Conservation (phyloP, 139 green algal species). For the Deuterostichococcus epilithicus region DNA sequence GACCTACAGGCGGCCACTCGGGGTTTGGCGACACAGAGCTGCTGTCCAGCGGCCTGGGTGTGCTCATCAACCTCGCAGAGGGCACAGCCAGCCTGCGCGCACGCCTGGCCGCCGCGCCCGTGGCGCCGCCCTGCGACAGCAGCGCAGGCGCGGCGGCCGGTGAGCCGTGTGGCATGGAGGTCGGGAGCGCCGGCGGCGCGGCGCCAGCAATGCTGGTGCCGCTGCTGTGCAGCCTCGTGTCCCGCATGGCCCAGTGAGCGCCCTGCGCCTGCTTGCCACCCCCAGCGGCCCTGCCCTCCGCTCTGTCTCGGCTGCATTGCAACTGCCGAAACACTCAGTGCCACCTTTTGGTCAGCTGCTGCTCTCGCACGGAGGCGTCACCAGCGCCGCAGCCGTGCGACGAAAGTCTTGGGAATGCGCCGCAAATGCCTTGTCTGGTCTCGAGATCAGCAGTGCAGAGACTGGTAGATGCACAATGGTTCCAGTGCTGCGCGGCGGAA, state of each 20-base stretch:
- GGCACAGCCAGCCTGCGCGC: background rate
- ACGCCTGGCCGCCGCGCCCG: constrained; percentile 3
- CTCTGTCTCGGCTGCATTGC: too few species aligned
- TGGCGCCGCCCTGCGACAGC: background rate
- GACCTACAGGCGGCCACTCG: background rate
- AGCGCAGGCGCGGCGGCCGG: constrained; percentile 1
- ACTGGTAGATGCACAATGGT: too few species aligned
- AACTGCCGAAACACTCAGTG: too few species aligned
- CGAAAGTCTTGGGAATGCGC: too few species aligned
- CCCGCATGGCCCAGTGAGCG: background rate
- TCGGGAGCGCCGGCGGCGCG: background rate
- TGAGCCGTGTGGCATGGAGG: background rate
- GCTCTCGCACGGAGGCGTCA: too few species aligned
- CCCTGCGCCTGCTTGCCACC: background rate
- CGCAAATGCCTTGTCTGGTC: too few species aligned
- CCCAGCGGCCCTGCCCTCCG: too few species aligned
- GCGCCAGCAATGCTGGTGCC: constrained; percentile 11
- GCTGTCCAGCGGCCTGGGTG: constrained; percentile 32
- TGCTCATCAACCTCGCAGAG: constrained; percentile 73
- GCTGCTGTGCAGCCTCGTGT: constrained; percentile 50
- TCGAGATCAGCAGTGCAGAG: too few species aligned
- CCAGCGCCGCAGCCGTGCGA: too few species aligned
- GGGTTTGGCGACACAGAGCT: background rate
- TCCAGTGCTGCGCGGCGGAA: too few species aligned
- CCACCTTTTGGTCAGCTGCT: too few species aligned